Percentiles rank a stretch among this genome's conserved stretches.
These are phyloP conservation scores for Corymbia citriodora DNA, from an alignment of 441 rosid genomes.

Conservation along the genomic window DNA sequence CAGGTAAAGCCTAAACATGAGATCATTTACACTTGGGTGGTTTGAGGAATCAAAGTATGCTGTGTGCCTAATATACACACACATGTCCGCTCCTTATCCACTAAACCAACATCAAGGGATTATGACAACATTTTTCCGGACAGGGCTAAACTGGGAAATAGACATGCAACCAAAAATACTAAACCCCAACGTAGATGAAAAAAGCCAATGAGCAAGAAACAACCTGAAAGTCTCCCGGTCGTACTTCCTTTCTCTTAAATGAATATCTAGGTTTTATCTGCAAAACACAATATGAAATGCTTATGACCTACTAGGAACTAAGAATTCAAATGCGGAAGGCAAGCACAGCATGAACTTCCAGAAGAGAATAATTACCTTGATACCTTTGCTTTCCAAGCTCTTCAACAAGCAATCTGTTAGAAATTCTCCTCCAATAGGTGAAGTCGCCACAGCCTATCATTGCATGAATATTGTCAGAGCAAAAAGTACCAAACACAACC, in stretches of 20 bases:
- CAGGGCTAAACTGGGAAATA: not conserved
- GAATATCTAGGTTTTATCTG: constrained; percentile 98
- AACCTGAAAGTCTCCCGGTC: constrained; percentile 95
- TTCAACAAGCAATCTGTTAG: constrained; percentile 92
- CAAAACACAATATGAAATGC: constrained; percentile 8
- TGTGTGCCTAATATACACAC: not conserved
- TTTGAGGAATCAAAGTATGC: not conserved
- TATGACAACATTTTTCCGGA: not conserved
- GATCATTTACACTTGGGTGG: not conserved
- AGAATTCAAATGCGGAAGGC: not conserved
- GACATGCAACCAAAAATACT: not conserved
- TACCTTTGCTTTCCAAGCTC: constrained; percentile 97
- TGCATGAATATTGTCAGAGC: not conserved
- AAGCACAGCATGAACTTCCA: constrained; percentile 1
- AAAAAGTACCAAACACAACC: not conserved
- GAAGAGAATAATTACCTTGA: constrained; percentile 44
- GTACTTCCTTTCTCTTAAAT: constrained; percentile 91
- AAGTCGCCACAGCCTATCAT: constrained; percentile 68
- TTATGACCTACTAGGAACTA: not conserved
- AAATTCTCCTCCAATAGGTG: constrained; percentile 93
- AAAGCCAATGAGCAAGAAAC: not conserved
- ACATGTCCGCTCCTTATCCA: not conserved
- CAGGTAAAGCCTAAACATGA: not conserved
- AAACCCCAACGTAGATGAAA: not conserved
- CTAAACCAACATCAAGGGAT: not conserved